phyloP scores from a whole-genome alignment of 2,329 filamentous ascomycete genomes.

The Gremmenia infestans region DNA sequence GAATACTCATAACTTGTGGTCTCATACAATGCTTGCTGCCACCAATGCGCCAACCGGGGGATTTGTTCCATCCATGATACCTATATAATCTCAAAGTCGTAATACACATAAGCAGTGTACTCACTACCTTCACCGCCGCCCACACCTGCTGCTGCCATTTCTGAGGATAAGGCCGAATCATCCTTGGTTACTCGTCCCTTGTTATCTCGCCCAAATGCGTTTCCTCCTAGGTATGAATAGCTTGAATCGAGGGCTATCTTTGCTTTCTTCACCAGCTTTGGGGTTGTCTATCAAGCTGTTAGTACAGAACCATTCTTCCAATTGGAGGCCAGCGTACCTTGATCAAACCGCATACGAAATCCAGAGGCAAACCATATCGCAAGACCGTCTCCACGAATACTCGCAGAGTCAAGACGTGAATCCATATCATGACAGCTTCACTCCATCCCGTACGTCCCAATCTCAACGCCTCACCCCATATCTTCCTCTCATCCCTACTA shows the following conservation, averaged over 20 bases:
- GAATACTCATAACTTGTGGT: not conserved
- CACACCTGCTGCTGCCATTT: constrained; percentile 74
- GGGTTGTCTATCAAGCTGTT: constrained; percentile 56
- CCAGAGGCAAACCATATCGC: constrained; percentile 85
- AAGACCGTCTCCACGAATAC: constrained; percentile 99
- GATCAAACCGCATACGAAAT: constrained; percentile 80
- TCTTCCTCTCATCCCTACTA: constrained; percentile 78
- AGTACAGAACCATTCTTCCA: constrained; percentile 9
- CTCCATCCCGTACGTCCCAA: constrained; percentile 90
- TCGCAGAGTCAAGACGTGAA: constrained; percentile 82
- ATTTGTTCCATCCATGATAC: constrained; percentile 8
- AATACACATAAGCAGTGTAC: constrained; percentile 96
- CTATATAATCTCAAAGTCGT: constrained; percentile 74
- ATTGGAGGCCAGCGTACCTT: constrained; percentile 54
- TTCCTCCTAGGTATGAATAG: constrained; percentile 90
- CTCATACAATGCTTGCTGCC: constrained; percentile 16
- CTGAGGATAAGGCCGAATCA: constrained; percentile 70
- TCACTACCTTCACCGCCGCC: constrained; percentile 68
- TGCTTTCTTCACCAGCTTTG: constrained; percentile 77
- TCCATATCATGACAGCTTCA: constrained; percentile 93
- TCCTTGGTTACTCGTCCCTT: constrained; percentile 89
- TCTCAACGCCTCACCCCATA: constrained; percentile 87
- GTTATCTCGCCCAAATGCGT: constrained; percentile 90
- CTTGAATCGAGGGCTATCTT: constrained; percentile 74
- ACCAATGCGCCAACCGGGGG: constrained; percentile 13